phyloP scores from a whole-genome alignment of 208 protist genomes.

The Trypanosoma cruzi region DNA sequence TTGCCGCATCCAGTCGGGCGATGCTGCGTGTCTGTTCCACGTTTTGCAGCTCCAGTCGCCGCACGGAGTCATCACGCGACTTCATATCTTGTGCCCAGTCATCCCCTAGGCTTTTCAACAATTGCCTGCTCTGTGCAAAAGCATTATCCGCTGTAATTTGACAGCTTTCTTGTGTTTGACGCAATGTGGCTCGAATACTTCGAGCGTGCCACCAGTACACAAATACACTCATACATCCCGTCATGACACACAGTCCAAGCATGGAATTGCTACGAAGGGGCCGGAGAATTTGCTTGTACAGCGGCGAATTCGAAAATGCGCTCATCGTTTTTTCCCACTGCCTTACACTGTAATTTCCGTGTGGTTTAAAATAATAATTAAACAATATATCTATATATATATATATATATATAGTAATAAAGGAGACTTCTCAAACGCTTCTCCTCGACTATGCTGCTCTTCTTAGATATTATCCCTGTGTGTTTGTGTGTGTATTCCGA shows the following conservation, averaged over 20 bases:
- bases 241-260: constrained; percentile 51
- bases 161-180: constrained; percentile 55
- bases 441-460: neutral
- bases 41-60: constrained; percentile 85
- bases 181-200: constrained; percentile 50
- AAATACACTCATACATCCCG: constrained; percentile 47
- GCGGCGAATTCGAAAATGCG: constrained; percentile 31
- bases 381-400: too few relatives aligned
- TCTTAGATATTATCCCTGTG: neutral
- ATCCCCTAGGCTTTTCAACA: constrained; percentile 67
- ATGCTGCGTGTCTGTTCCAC: constrained; percentile 90
- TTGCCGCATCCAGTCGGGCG: constrained; percentile 69
- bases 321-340: constrained; percentile 4
- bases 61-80: constrained; percentile 69
- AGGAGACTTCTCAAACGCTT: neutral
- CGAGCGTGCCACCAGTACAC: constrained; percentile 80
- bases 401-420: too few relatives aligned
- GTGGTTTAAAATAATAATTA: too few relatives aligned
- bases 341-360: neutral
- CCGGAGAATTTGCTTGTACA: constrained; percentile 47
- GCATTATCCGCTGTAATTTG: constrained; percentile 47
- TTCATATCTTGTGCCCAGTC: constrained; percentile 71
- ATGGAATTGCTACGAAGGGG: constrained; percentile 53
- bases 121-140: constrained; percentile 64
- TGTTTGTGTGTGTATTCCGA: neutral